Evolutionary conservation across 1,139 yeast genomes (phyloP), one percentile per base, ranked within the genome.

Genomic region (Blastobotrys malaysiensis): DNA sequence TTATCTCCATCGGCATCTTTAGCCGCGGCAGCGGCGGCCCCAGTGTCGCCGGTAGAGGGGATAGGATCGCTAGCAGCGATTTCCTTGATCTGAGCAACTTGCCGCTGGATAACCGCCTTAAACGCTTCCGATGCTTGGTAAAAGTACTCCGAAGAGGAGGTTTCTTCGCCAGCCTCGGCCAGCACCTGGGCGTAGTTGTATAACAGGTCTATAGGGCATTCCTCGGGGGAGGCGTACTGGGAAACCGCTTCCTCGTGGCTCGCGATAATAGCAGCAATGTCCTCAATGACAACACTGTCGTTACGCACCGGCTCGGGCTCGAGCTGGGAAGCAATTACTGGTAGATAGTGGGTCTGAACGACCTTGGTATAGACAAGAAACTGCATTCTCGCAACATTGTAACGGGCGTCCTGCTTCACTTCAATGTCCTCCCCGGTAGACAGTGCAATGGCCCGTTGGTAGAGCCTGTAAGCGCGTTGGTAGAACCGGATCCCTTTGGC

Each of bases 401-500:
- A 66, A 5, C 58, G 52, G 5, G 67, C 62, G 49, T 66, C 69
- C 13, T 57, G 51, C 20, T 52, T 53, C 31, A 59, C 52, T 36
- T 55, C 54, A 2, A 48, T 48, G 49, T 45, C 45, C 11, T 43
- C 47, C 9, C 45, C 9, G 39, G 46, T 46, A 24, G 56, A 60
- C 13, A 59, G 52, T 18, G 50, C 55, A 2, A 61, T 48, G 4
- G 62, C 63, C 43, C 46, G 49, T 14, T 51, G 24, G 51, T 66
- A 66, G 50, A 57, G 45, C 36, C 50, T 51, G 43, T 50, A 56
- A 5, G 69, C 68, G 24, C 63, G 49, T 51, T 62, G 64, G 49
- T 65, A 66, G 55, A 66, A 66, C 52, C 70, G 55, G 14, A 66
- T 57, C 1, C 65, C 69, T 53, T 66, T 66, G 43, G 67, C 61